Conservation (phyloP, 2,329 filamentous ascomycete genomes). For the Claviceps maximensis region DNA sequence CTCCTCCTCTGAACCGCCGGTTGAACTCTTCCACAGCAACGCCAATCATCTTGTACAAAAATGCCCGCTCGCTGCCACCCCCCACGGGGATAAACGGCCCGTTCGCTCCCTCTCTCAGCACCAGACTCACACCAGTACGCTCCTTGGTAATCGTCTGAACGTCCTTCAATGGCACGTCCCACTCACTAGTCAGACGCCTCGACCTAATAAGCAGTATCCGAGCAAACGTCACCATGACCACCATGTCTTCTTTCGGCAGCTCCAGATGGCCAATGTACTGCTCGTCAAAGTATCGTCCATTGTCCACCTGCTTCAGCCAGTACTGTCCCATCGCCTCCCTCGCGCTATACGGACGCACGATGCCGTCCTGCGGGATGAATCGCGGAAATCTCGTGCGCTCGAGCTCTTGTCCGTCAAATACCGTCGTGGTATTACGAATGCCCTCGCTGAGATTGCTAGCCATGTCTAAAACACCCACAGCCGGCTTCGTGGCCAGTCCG, state of each 20-base stretch:
- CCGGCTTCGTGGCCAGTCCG: slow-evolving; percentile 90
- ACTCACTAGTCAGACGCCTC: slow-evolving; percentile 75
- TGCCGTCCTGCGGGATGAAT: slow-evolving; percentile 83
- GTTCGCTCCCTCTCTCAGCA: slow-evolving; percentile 78
- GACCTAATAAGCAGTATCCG: slow-evolving; percentile 84
- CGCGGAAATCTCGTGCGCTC: slow-evolving; percentile 89
- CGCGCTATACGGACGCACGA: slow-evolving; percentile 87
- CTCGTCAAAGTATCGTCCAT: slow-evolving; percentile 96
- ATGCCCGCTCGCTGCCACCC: slow-evolving; percentile 62
- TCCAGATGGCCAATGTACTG: slow-evolving; percentile 95
- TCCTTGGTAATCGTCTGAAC: slow-evolving; percentile 96
- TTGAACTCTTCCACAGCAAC: slow-evolving; percentile 57
- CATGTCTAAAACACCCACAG: slow-evolving; percentile 91
- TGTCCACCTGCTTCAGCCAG: slow-evolving; percentile 97
- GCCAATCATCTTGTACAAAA: slow-evolving; percentile 52
- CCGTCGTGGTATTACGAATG: slow-evolving; percentile 95
- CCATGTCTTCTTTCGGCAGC: slow-evolving; percentile 74
- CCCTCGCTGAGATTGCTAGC: slow-evolving; percentile 95
- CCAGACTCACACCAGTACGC: slow-evolving; percentile 80
- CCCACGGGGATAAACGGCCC: slow-evolving; percentile 89
- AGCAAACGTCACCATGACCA: slow-evolving; percentile 77
- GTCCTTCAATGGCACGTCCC: slow-evolving; percentile 93
- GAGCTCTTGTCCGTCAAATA: slow-evolving; percentile 88
- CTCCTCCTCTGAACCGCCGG: slow-evolving; percentile 37
- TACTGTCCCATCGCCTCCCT: slow-evolving; percentile 93